Percentiles rank a stretch among this genome's conserved stretches.
Conservation (phyloP, 768 basidiomycete species). For the Roridomyces roridus region DNA sequence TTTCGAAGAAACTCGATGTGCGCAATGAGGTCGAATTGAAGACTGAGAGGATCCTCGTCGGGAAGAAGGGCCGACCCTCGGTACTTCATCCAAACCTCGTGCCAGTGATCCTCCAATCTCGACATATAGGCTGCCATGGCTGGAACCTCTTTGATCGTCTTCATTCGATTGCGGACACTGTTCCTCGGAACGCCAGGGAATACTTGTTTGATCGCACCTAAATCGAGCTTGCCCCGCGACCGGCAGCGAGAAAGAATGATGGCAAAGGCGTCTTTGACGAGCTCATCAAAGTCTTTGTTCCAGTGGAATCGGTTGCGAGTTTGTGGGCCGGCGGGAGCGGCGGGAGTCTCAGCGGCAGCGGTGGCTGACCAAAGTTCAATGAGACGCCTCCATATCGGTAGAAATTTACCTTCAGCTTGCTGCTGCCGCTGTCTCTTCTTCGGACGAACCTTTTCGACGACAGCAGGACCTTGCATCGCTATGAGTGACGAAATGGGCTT, state of each 20-base stretch:
- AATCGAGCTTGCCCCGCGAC: slow-evolving; percentile 63
- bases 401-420: not conserved
- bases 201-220: slow-evolving; percentile 76
- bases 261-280: slow-evolving; percentile 82
- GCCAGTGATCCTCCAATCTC: slow-evolving; percentile 83
- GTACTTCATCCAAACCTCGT: slow-evolving; percentile 75
- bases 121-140: slow-evolving; percentile 79
- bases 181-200: slow-evolving; percentile 80
- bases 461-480: slow-evolving; percentile 54
- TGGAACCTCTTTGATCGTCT: slow-evolving; percentile 62
- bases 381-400: slow-evolving; percentile 28
- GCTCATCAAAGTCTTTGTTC: slow-evolving; percentile 88
- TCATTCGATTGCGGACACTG: slow-evolving; percentile 72
- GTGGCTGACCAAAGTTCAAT: not conserved
- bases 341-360: slow-evolving; percentile 10
- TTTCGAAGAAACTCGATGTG: slow-evolving; percentile 83
- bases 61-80: slow-evolving; percentile 70
- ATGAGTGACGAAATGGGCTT: slow-evolving; percentile 59
- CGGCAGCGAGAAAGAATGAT: slow-evolving; percentile 85
- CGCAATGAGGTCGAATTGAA: slow-evolving; percentile 80
- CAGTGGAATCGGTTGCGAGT: slow-evolving; percentile 80
- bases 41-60: slow-evolving; percentile 71
- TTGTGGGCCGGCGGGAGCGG: slow-evolving; percentile 27
- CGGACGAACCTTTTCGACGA: slow-evolving; percentile 30
- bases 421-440: slow-evolving; percentile 33